These are phyloP conservation scores for Backusella australiensis DNA, from an alignment of 192 early-diverging fungal species.

Conservation along the genomic window DNA sequence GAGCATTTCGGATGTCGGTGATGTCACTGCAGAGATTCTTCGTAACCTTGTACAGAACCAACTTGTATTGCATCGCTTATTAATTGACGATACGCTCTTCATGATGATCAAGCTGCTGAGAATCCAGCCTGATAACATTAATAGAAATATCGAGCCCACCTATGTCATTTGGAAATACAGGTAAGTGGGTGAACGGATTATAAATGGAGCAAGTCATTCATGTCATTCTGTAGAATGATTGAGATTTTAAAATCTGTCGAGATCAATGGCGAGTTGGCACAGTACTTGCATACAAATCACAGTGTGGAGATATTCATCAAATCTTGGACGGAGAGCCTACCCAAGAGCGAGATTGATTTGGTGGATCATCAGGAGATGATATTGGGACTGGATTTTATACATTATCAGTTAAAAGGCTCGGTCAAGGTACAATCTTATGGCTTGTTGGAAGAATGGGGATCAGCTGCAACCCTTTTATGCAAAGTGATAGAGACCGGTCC, in stretches of 20 bases:
- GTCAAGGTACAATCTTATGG: conserved; percentile 26
- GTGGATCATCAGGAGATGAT: conserved; percentile 1
- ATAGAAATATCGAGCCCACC: background rate
- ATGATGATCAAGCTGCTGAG: conserved; percentile 32
- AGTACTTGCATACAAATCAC: conserved; percentile 25
- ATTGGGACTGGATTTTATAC: conserved; percentile 25
- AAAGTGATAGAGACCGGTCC: conserved; percentile 42
- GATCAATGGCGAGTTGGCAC: conserved; percentile 16
- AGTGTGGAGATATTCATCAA: conserved; percentile 5
- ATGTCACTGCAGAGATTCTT: conserved; percentile 31
- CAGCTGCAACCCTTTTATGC: conserved; percentile 39
- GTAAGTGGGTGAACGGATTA: background rate
- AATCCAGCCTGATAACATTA: conserved; percentile 12
- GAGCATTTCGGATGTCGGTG: conserved; percentile 20
- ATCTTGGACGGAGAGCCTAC: background rate
- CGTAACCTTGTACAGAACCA: conserved; percentile 27
- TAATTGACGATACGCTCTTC: conserved; percentile 37
- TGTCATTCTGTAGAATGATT: background rate
- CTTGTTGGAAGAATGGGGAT: conserved; percentile 45
- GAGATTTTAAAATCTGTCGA: conserved; percentile 10
- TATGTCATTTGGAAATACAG: conserved; percentile 32
- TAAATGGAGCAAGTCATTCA: too few species aligned
- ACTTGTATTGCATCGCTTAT: conserved; percentile 17
- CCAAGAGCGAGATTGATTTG: background rate
- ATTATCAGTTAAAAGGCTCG: conserved; percentile 14